Evolutionary conservation across 2,329 filamentous ascomycete genomes (phyloP).

Genomic region (Epichloe coenophiala): DNA sequence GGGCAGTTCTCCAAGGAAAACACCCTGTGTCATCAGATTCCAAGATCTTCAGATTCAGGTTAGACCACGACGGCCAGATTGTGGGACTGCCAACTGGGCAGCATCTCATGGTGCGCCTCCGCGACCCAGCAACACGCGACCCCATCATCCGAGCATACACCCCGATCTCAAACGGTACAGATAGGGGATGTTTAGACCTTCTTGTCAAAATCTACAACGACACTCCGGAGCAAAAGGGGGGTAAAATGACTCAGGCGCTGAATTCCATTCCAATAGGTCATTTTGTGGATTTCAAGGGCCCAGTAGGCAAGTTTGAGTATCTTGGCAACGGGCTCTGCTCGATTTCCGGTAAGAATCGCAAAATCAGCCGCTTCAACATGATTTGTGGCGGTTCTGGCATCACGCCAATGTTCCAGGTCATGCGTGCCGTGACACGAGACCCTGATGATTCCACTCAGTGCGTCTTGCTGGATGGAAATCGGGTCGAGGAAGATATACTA

Average conservation of each 20-base stretch:
- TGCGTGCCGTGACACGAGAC: slow-evolving; percentile 59
- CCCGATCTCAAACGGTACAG: slow-evolving; percentile 52
- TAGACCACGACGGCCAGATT: slow-evolving; percentile 55
- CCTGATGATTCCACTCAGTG: slow-evolving; percentile 51
- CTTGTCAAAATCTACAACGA: slow-evolving; percentile 74
- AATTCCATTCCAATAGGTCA: slow-evolving; percentile 60
- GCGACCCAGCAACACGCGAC: slow-evolving; percentile 56
- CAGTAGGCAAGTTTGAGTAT: slow-evolving; percentile 77
- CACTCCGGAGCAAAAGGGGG: slow-evolving; percentile 42
- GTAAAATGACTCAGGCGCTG: slow-evolving; percentile 71
- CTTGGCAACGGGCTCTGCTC: slow-evolving; percentile 50
- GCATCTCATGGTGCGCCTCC: slow-evolving; percentile 72
- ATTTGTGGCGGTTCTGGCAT: slow-evolving; percentile 81
- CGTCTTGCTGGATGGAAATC: slow-evolving; percentile 66
- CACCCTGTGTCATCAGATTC: slow-evolving; percentile 63
- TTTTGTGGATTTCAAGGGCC: slow-evolving; percentile 73
- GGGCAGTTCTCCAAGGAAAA: slow-evolving; percentile 55
- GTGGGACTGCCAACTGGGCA: slow-evolving; percentile 74
- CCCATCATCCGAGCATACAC: slow-evolving; percentile 79
- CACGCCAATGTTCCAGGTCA: slow-evolving; percentile 79
- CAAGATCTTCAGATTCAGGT: slow-evolving; percentile 65
- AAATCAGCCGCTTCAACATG: slow-evolving; percentile 63
- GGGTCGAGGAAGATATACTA: slow-evolving; percentile 68
- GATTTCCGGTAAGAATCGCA: slow-evolving; percentile 42
- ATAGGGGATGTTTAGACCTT: slow-evolving; percentile 54